Conservation (phyloP, 1,139 yeast genomes). For the Lodderomyces jiufengensis region DNA sequence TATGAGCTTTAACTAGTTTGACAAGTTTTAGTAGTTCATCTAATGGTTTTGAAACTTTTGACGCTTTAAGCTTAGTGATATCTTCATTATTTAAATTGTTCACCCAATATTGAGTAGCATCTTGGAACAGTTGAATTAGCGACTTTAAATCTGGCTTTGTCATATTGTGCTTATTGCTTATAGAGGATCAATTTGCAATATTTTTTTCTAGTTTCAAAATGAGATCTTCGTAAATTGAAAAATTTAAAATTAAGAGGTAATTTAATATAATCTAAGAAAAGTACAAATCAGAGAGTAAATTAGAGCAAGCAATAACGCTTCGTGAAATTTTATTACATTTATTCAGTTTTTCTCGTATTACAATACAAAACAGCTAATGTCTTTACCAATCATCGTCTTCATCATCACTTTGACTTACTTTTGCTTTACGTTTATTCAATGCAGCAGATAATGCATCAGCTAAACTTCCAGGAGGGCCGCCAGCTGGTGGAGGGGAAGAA, state of each 20-base stretch:
- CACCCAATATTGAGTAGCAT: constrained; percentile 35
- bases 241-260: too few relatives aligned
- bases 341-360: too few relatives aligned
- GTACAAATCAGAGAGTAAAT: too few relatives aligned
- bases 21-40: constrained; percentile 58
- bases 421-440: constrained; percentile 71
- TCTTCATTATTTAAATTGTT: constrained; percentile 14
- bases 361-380: too few relatives aligned
- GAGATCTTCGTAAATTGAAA: background rate
- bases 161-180: too few relatives aligned
- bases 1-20: constrained; percentile 66
- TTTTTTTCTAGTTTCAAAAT: background rate
- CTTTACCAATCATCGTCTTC: constrained; percentile 56
- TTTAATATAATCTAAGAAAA: too few relatives aligned
- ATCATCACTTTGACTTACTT: constrained; percentile 80
- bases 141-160: constrained; percentile 22
- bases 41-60: constrained; percentile 43
- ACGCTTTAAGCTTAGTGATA: constrained; percentile 22
- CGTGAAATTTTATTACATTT: too few relatives aligned
- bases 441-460: constrained; percentile 93
- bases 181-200: too few relatives aligned
- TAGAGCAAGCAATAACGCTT: too few relatives aligned
- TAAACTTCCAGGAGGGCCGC: constrained; percentile 51
- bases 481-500: constrained; percentile 26
- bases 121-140: constrained; percentile 30